Percentiles rank a stretch among this genome's conserved stretches.
These are phyloP conservation scores for Yamadazyma akitaensis DNA, from an alignment of 805 yeast species.

Conservation along the genomic window DNA sequence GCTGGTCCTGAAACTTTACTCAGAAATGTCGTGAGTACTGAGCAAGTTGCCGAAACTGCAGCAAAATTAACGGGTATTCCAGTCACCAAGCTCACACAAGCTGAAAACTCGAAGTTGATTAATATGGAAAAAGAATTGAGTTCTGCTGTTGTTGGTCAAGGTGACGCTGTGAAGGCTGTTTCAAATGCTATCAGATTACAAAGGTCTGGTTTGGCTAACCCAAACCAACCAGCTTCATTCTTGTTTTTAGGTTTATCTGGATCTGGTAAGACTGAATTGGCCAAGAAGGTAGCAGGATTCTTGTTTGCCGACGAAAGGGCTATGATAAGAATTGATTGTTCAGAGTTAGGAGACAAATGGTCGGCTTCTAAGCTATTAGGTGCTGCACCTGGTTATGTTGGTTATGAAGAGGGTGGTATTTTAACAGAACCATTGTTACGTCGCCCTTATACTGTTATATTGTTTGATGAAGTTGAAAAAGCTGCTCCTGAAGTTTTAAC, in stretches of 20 bases:
- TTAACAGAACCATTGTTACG: constrained; percentile 88
- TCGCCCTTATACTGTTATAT: constrained; percentile 91
- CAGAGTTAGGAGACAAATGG: constrained; percentile 93
- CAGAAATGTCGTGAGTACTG: constrained; percentile 87
- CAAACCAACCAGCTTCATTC: constrained; percentile 95
- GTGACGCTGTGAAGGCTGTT: constrained; percentile 94
- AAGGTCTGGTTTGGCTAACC: constrained; percentile 93
- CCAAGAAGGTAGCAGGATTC: constrained; percentile 95
- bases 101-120: constrained; percentile 90
- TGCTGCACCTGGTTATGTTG: constrained; percentile 94
- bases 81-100: constrained; percentile 88
- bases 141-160: constrained; percentile 87
- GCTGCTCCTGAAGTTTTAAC: constrained; percentile 98
- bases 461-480: constrained; percentile 97
- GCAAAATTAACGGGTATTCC: constrained; percentile 97
- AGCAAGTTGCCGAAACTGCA: constrained; percentile 93
- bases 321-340: constrained; percentile 96
- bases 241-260: constrained; percentile 93
- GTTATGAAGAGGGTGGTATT: constrained; percentile 97
- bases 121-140: constrained; percentile 89
- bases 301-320: constrained; percentile 94
- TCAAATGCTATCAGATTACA: constrained; percentile 90
- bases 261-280: constrained; percentile 97
- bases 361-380: constrained; percentile 93
- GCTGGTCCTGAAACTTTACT: constrained; percentile 63